phyloP scores from a whole-genome alignment of 2,329 filamentous ascomycete genomes.

The Cercospora janseana region DNA sequence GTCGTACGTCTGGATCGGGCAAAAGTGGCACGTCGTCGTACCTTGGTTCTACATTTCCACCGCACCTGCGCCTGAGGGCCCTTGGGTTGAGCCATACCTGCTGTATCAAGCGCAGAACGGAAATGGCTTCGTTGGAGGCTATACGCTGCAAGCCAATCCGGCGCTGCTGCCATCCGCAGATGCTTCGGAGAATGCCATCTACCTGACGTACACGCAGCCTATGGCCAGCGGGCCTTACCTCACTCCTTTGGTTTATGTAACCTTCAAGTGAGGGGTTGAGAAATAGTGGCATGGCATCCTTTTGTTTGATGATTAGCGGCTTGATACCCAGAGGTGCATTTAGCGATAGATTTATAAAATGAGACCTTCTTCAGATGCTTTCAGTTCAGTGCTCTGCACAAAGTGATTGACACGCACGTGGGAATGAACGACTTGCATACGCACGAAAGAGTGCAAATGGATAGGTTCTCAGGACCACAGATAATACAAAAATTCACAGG shows the following conservation, averaged over 20 bases:
- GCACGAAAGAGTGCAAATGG: too few relatives aligned
- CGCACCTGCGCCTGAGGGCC: conserved; percentile 33
- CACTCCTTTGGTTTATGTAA: conserved; percentile 21
- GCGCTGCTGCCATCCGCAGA: conserved; percentile 18
- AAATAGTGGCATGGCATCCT: background rate
- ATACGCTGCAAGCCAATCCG: conserved; percentile 26
- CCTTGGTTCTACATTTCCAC: conserved; percentile 33
- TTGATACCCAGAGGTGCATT: background rate
- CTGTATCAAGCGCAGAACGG: conserved; percentile 23
- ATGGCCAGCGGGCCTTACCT: conserved; percentile 7
- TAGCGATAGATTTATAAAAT: background rate
- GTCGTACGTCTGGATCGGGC: conserved; percentile 32
- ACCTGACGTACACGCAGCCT: conserved; percentile 20
- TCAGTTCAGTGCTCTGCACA: too few relatives aligned
- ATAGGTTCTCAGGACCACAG: too few relatives aligned
- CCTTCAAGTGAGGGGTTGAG: conserved; percentile 7
- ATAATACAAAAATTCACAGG: too few relatives aligned
- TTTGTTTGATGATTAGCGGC: background rate
- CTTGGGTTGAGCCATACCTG: conserved; percentile 30
- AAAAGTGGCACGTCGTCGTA: conserved; percentile 11
- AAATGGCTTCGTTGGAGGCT: conserved; percentile 21
- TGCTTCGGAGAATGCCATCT: conserved; percentile 24
- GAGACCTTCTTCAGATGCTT: too few relatives aligned
- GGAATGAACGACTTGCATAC: too few relatives aligned
- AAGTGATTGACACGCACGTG: too few relatives aligned